Percentiles rank a stretch among this genome's conserved stretches.
Evolutionary conservation across 164 flowering plant genomes (phyloP).

Genomic region (Cinnamomum chago): DNA sequence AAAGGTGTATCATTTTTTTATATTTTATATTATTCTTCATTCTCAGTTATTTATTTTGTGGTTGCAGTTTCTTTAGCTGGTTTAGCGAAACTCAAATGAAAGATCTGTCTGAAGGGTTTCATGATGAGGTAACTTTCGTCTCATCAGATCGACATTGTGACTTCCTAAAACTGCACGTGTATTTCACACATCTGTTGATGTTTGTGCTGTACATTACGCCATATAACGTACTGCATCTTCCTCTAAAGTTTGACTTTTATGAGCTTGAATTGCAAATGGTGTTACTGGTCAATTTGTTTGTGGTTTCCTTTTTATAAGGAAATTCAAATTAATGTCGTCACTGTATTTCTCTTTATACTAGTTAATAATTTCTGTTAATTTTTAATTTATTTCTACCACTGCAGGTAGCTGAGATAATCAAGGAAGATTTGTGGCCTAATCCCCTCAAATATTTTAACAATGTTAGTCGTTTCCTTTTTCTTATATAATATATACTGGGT

Average conservation of each 20-base stretch:
- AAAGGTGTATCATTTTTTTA: not conserved
- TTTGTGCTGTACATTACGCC: not conserved
- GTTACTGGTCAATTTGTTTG: not conserved
- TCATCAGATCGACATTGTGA: too few relatives aligned
- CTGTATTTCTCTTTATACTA: not conserved
- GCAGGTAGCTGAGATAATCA: conserved; percentile 54
- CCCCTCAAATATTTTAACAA: conserved; percentile 52
- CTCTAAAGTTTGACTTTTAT: not conserved
- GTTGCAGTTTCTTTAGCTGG: conserved; percentile 53
- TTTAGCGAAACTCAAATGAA: conserved; percentile 38
- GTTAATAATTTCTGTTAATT: not conserved
- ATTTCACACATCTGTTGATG: not conserved
- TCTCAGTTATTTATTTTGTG: not conserved
- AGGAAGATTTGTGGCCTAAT: conserved; percentile 57
- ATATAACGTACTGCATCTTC: not conserved
- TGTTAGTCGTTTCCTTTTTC: conserved; percentile 21
- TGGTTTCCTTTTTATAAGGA: not conserved
- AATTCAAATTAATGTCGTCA: not conserved
- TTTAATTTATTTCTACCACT: conserved; percentile 1
- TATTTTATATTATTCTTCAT: not conserved
- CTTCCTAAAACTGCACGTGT: not conserved
- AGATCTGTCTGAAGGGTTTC: conserved; percentile 30
- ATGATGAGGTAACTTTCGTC: conserved; percentile 35
- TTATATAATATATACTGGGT: not conserved
- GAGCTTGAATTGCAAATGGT: not conserved